Evolutionary conservation across 2,329 filamentous ascomycete species (phyloP).

Genomic region (Ceratocystis destructans): DNA sequence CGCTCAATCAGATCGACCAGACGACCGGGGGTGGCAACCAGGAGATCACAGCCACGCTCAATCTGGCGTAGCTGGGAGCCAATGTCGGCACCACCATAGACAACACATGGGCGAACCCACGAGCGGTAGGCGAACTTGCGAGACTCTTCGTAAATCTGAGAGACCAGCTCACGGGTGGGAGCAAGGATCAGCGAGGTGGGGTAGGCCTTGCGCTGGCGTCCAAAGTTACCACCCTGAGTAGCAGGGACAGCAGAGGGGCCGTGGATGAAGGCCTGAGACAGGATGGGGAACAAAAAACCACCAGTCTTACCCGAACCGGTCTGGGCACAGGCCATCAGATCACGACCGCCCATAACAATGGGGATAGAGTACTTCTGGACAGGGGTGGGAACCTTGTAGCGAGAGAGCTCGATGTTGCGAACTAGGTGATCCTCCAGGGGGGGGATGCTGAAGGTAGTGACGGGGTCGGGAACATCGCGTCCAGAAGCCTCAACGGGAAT

Average conservation of each 20-base stretch:
- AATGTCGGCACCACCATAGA: constrained; percentile 98
- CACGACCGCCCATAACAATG: constrained; percentile 94
- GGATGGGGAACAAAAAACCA: constrained; percentile 97
- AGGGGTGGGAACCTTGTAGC: constrained; percentile 90
- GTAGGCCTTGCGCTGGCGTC: constrained; percentile 93
- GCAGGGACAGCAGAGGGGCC: constrained; percentile 62
- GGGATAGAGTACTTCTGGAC: constrained; percentile 99
- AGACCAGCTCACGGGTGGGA: constrained; percentile 94
- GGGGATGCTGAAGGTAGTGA: constrained; percentile 81
- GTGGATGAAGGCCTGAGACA: constrained; percentile 90
- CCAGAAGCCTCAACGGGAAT: constrained; percentile 97
- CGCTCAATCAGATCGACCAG: constrained; percentile 96
- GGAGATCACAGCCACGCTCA: constrained; percentile 88
- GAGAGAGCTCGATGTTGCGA: constrained; percentile 81
- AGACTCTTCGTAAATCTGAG: constrained; percentile 93
- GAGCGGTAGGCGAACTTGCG: constrained; percentile 98
- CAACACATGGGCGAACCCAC: constrained; percentile 95
- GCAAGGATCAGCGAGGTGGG: constrained; percentile 92
- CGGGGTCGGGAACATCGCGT: constrained; percentile 80
- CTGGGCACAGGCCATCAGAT: constrained; percentile 98
- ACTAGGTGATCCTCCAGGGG: constrained; percentile 90
- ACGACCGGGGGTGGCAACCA: constrained; percentile 94
- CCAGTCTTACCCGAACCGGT: constrained; percentile 99
- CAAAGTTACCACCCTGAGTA: constrained; percentile 55
- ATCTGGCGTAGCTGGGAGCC: constrained; percentile 96